Conservation (phyloP, 1,284 basidiomycete species). For the Austropuccinia psidii region DNA sequence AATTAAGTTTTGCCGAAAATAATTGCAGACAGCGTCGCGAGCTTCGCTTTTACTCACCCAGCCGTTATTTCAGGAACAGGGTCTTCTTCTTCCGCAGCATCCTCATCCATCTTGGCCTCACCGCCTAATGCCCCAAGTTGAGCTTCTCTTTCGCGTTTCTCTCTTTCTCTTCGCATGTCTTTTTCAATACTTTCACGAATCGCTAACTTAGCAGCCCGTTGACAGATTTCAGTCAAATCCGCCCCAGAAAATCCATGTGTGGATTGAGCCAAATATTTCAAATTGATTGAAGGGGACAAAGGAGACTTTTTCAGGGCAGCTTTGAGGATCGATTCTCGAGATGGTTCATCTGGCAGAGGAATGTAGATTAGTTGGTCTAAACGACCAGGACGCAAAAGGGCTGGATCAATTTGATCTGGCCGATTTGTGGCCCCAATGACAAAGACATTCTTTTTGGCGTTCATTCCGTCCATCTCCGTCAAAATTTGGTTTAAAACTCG, state of each 20-base stretch:
- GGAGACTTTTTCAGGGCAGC: conserved; percentile 91
- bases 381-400: conserved; percentile 94
- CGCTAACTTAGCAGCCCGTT: conserved; percentile 91
- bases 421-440: conserved; percentile 92
- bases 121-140: conserved; percentile 55
- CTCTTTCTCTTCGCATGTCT: conserved; percentile 73
- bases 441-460: conserved; percentile 82
- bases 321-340: conserved; percentile 81
- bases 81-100: conserved; percentile 62
- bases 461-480: conserved; percentile 99
- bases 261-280: conserved; percentile 78
- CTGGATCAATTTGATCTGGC: conserved; percentile 97
- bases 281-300: conserved; percentile 73
- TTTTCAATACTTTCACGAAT: conserved; percentile 91
- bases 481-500: conserved; percentile 91
- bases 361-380: conserved; percentile 61
- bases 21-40: too few relatives aligned
- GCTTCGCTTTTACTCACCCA: conserved; percentile 51
- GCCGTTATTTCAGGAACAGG: conserved; percentile 89
- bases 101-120: conserved; percentile 65
- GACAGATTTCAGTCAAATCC: conserved; percentile 97
- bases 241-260: conserved; percentile 99
- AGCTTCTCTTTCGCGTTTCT: conserved; percentile 67
- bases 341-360: conserved; percentile 77
- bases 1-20: conserved; percentile 51